Base-by-base conservation (phyloP, 345 rosid genomes). In the Adansonia digitata region DNA sequence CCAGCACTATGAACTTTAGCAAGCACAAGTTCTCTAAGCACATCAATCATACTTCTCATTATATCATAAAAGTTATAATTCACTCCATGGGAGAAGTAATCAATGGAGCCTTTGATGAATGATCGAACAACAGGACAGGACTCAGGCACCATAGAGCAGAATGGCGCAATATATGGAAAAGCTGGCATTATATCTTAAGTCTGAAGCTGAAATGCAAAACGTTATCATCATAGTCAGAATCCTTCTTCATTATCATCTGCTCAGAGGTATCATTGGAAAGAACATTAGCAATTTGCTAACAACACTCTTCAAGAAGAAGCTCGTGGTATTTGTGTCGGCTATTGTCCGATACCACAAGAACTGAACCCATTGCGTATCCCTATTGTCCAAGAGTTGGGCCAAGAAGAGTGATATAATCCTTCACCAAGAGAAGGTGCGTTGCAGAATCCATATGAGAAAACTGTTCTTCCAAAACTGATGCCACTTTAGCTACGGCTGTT, bases 391-490 rank as follows among this genome's bases (percentile, higher is more conserved):
- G 61, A 56, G 61, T 26, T 11, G 61, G 34, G 31, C 61, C 61
- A 24, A 56, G 61, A 56, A 56, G 61, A 26, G 34, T 56, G 17
- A 56, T 56, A 26, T 56, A 56, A 4, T 56, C 61, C 61, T 56
- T 56, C 34, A 56, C 61, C 34, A 56, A 56, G 61, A 56, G 61
- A 56, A 56, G 61, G 61, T 56, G 61, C 4, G 61, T 56, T 56
- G 31, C 61, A 12, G 61, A 24, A 56, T 14, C 13, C 34, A 56
- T 56, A 2, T 2, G 61, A 56, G 29, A 26, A 24, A 56, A 56
- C 15, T 56, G 61, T 24, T 14, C 0, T 9, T 56, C 61, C 61
- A 56, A 56, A 24, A 56, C 29, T 2, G 29, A 24, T 24, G 14
- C 31, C 61, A 56, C 61, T 56, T 56, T 56, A 56, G 61, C 61